phyloP scores from a whole-genome alignment of 495 filamentous ascomycete species.

The Penicillium steckii region DNA sequence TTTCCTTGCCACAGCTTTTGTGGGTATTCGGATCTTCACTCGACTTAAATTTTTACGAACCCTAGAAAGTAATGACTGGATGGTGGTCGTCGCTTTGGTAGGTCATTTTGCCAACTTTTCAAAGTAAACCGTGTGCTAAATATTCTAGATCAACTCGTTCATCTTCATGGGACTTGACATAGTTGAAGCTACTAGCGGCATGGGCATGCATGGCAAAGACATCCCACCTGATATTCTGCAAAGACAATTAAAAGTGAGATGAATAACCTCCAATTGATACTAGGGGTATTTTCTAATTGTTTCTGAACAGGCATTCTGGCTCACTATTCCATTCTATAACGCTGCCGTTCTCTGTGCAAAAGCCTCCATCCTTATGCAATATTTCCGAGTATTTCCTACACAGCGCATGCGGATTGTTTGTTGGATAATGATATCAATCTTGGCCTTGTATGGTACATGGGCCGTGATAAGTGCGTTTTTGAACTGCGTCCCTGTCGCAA shows the following conservation, averaged over 20 bases:
- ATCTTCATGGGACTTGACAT: constrained; percentile 43
- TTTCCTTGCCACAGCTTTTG: constrained; percentile 32
- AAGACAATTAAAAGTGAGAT: constrained; percentile 41
- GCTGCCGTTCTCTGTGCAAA: constrained; percentile 51
- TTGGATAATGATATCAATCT: constrained; percentile 40
- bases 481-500: constrained; percentile 47
- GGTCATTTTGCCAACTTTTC: neutral
- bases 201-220: constrained; percentile 40
- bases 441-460: constrained; percentile 42
- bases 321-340: constrained; percentile 49
- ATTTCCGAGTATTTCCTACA: constrained; percentile 47
- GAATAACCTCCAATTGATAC: neutral
- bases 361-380: constrained; percentile 50
- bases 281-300: neutral
- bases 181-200: constrained; percentile 38
- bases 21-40: constrained; percentile 38
- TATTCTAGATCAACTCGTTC: constrained; percentile 32
- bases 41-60: constrained; percentile 32
- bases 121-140: neutral
- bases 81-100: constrained; percentile 42
- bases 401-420: constrained; percentile 38
- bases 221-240: constrained; percentile 33
- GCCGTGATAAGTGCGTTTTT: constrained; percentile 43
- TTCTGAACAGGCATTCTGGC: constrained; percentile 37
- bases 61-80: constrained; percentile 45